Base-by-base conservation (phyloP, 331 rosid genomes). In the Prunus yedoensis region DNA sequence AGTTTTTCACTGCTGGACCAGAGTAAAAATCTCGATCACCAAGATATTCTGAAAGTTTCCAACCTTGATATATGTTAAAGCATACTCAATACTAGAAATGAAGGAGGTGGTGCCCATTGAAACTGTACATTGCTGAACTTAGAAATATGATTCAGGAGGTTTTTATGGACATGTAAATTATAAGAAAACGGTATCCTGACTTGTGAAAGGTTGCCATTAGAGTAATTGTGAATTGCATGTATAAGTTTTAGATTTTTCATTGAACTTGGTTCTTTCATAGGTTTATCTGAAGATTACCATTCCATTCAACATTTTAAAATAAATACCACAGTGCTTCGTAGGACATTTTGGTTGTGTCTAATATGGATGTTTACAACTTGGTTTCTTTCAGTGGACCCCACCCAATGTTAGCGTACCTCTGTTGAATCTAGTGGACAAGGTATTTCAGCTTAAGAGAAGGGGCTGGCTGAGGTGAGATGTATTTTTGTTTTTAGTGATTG, bases 401-500 rank as follows among this genome's bases (percentile, higher is more conserved):
- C 81, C 99, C 45, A 95, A 95, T 69, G 97, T 95, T 45, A 92
- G 92, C 47, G 98, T 95, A 68, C 99, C 99, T 75, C 68, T 95
- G 70, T 83, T 95, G 89, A 89, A 92, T 82, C 87, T 95, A 84
- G 99, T 95, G 77, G 99, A 95, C 88, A 95, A 92, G 77, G 82
- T 95, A 73, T 95, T 95, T 87, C 98, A 95, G 87, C 98, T 95
- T 2, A 92, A 95, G 81, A 89, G 91, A 85, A 92, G 98, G 89
- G 99, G 99, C 79, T 95, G 99, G 99, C 83, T 95, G 83, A 95
- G 99, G 99, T 95, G 77, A 70, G 72, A 51, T 38, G 43, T 38
- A 38, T 56, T 56, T 56, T 51, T 3, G 32, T 41, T 70, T 67
- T 12, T 14, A 5, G 49, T 32, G 28, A 79, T 68, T 59, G 16